These are phyloP conservation scores for Voacanga thouarsii DNA, from an alignment of 257 asterid genomes.

Conservation along the genomic window DNA sequence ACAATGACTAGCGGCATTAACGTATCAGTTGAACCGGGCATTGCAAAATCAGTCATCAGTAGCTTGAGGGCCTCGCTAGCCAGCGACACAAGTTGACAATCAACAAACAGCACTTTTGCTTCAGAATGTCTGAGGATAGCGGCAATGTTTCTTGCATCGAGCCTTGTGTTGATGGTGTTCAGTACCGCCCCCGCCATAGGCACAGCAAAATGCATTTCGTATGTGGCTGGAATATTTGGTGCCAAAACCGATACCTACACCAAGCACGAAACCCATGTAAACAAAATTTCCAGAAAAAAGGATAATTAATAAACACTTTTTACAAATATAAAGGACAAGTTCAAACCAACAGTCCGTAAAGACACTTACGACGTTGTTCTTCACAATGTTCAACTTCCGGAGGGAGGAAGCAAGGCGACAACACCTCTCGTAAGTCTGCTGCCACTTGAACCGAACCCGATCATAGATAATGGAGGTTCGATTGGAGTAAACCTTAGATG, in stretches of 20 bases:
- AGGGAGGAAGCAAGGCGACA: conserved; percentile 74
- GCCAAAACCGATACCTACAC: conserved; percentile 79
- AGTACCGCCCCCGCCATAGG: conserved; percentile 97
- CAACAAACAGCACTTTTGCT: conserved; percentile 63
- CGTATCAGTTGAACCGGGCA: conserved; percentile 11
- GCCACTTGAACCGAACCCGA: conserved; percentile 56
- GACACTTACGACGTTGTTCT: conserved; percentile 61
- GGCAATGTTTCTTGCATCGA: conserved; percentile 58
- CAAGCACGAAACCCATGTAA: too few relatives aligned
- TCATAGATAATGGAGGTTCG: conserved; percentile 58
- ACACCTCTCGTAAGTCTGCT: conserved; percentile 51
- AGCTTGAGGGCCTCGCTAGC: conserved; percentile 53
- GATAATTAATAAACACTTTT: too few relatives aligned
- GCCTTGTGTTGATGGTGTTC: conserved; percentile 73
- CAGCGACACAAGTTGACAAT: conserved; percentile 42
- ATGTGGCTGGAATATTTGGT: conserved; percentile 78
- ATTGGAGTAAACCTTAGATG: conserved; percentile 51
- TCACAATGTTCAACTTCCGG: conserved; percentile 40
- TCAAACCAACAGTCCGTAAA: neutral
- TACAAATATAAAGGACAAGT: too few relatives aligned
- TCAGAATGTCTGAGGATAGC: conserved; percentile 67
- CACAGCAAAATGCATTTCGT: conserved; percentile 90
- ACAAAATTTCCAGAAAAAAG: neutral
- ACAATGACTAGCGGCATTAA: conserved; percentile 51
- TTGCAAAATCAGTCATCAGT: conserved; percentile 24